Percentiles rank a stretch among this genome's conserved stretches.
Evolutionary conservation across 345 rosid species (phyloP).

Genomic region (Nephelium lappaceum): DNA sequence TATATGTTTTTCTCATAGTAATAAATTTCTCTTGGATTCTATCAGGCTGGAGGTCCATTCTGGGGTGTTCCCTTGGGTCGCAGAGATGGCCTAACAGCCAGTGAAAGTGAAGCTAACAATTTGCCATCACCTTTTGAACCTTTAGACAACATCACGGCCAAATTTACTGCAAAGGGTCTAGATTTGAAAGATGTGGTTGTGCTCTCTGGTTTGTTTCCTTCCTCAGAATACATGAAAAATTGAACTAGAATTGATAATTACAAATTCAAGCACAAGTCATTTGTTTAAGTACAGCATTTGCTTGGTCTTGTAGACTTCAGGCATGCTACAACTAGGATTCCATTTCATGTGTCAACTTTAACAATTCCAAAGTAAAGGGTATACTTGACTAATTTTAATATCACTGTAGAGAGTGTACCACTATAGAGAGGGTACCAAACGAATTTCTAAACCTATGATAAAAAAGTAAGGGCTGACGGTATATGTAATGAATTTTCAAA

Average conservation of each 20-base stretch:
- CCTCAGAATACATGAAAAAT: not conserved
- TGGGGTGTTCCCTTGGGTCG: constrained; percentile 66
- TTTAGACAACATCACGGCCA: constrained; percentile 54
- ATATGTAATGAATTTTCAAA: too few relatives aligned
- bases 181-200: constrained; percentile 64
- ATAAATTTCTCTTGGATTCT: not conserved
- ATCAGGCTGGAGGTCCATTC: constrained; percentile 55
- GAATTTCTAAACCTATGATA: too few relatives aligned
- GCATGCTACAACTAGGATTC: too few relatives aligned
- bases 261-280: not conserved
- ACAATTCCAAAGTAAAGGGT: too few relatives aligned
- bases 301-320: too few relatives aligned
- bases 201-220: constrained; percentile 53
- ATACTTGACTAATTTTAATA: too few relatives aligned
- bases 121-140: constrained; percentile 66
- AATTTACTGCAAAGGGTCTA: constrained; percentile 65
- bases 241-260: not conserved
- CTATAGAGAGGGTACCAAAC: too few relatives aligned
- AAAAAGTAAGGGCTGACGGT: too few relatives aligned
- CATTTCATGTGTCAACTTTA: too few relatives aligned
- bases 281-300: too few relatives aligned
- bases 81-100: constrained; percentile 56
- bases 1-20: not conserved
- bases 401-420: too few relatives aligned
- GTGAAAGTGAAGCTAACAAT: constrained; percentile 47